These are phyloP conservation scores for Alopecurus myosuroides DNA, from an alignment of 176 grass and related monocot species.

Conservation along the genomic window DNA sequence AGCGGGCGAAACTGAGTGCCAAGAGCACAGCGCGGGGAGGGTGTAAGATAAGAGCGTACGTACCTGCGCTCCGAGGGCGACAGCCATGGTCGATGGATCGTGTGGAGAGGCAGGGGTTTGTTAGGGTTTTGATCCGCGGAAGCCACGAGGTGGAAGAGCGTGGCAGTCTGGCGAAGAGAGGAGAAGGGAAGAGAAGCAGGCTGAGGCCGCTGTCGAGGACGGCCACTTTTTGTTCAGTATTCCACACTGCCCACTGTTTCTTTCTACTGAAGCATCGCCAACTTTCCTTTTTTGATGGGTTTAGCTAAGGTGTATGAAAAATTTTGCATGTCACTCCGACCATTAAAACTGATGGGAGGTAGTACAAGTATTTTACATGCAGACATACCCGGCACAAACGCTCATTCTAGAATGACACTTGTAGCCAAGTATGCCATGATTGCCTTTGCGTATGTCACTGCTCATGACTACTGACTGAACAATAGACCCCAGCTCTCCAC, in stretches of 20 bases:
- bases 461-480: too few species aligned
- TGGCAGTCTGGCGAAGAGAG: neutral
- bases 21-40: neutral
- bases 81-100: constrained; percentile 11
- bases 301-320: too few species aligned
- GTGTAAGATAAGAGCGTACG: neutral
- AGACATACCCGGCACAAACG: too few species aligned
- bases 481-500: neutral
- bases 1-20: neutral
- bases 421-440: too few species aligned
- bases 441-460: too few species aligned
- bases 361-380: too few species aligned
- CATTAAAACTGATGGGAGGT: too few species aligned
- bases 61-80: constrained; percentile 35
- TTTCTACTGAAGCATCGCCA: neutral
- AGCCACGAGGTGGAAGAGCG: constrained; percentile 10
- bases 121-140: constrained; percentile 37
- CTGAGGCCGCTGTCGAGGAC: neutral
- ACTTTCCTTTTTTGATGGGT: neutral
- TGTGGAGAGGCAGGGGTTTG: constrained; percentile 8
- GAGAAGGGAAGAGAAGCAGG: neutral
- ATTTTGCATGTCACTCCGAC: too few species aligned
- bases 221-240: neutral
- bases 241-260: too few species aligned
- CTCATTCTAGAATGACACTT: too few species aligned